Evolutionary conservation across 345 rosid species (phyloP).

Genomic region (Citrus unshiu): DNA sequence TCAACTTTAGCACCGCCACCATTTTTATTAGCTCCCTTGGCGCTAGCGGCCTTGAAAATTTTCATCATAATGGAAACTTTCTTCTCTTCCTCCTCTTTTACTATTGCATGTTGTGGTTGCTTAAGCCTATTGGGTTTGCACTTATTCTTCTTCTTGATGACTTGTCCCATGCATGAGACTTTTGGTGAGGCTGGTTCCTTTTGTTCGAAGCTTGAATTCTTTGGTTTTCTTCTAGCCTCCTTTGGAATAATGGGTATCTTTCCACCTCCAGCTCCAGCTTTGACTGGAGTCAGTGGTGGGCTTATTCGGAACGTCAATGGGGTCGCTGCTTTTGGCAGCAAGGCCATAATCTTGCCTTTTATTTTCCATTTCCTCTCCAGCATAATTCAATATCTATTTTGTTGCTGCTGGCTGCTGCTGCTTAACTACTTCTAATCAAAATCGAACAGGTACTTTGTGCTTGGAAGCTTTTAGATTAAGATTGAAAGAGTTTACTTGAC

Average conservation of each 20-base stretch:
- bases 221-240: conserved; percentile 32
- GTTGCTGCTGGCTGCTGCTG: not conserved
- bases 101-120: not conserved
- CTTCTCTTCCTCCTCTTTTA: not conserved
- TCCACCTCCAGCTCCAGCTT: not conserved
- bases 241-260: conserved; percentile 26
- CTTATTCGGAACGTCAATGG: conserved; percentile 21
- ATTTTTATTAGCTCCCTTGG: no score
- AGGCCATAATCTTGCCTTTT: conserved; percentile 9
- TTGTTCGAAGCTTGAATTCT: conserved; percentile 31
- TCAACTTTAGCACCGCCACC: not conserved
- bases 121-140: not conserved
- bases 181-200: conserved; percentile 42
- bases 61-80: not conserved
- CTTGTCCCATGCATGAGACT: conserved; percentile 41
- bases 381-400: not conserved
- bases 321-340: conserved; percentile 21
- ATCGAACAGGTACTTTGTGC: not conserved
- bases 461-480: not conserved
- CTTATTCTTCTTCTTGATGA: conserved; percentile 21
- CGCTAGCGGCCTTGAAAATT: not conserved
- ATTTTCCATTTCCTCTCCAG: conserved; percentile 10
- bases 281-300: conserved; percentile 32
- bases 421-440: not conserved
- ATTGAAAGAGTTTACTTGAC: not conserved